Conservation (phyloP, 371 early-diverging fungal genomes). For the Mortierella polycephala region DNA sequence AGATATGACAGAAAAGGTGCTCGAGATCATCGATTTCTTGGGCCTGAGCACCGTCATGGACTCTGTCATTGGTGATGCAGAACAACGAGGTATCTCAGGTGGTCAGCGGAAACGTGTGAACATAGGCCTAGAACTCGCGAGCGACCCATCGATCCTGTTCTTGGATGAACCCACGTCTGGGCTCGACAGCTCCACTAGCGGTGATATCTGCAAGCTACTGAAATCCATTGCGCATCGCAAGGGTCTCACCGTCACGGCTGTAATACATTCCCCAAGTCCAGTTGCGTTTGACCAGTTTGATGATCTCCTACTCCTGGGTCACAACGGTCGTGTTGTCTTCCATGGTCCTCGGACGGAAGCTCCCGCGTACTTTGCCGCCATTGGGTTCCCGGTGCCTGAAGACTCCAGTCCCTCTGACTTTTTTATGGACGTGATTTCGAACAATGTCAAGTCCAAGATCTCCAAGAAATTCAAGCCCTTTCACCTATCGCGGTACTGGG, state of each 20-base stretch:
- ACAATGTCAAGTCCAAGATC: slow-evolving; percentile 50
- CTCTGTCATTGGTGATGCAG: slow-evolving; percentile 79
- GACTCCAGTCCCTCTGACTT: slow-evolving; percentile 72
- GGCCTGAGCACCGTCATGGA: slow-evolving; percentile 72
- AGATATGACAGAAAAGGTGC: slow-evolving; percentile 54
- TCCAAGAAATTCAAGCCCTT: slow-evolving; percentile 52
- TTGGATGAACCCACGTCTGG: slow-evolving; percentile 95
- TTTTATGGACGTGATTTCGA: slow-evolving; percentile 68
- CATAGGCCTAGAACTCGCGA: slow-evolving; percentile 90
- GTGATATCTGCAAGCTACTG: slow-evolving; percentile 72
- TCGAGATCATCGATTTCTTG: slow-evolving; percentile 70
- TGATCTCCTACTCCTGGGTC: slow-evolving; percentile 74
- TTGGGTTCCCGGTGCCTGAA: slow-evolving; percentile 68
- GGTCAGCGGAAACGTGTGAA: slow-evolving; percentile 89
- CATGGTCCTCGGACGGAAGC: slow-evolving; percentile 65
- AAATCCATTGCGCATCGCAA: slow-evolving; percentile 65
- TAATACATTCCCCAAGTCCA: slow-evolving; percentile 84
- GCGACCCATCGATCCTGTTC: slow-evolving; percentile 89
- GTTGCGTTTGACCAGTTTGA: slow-evolving; percentile 72
- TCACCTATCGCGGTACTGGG: slow-evolving; percentile 47
- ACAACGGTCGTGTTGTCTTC: slow-evolving; percentile 73
- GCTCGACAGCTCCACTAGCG: slow-evolving; percentile 77
- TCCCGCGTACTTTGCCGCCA: slow-evolving; percentile 59
- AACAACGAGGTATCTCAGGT: slow-evolving; percentile 81
- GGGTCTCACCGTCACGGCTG: slow-evolving; percentile 74